These are phyloP conservation scores for Ogataea allantospora DNA, from an alignment of 805 yeast genomes.

Conservation along the genomic window DNA sequence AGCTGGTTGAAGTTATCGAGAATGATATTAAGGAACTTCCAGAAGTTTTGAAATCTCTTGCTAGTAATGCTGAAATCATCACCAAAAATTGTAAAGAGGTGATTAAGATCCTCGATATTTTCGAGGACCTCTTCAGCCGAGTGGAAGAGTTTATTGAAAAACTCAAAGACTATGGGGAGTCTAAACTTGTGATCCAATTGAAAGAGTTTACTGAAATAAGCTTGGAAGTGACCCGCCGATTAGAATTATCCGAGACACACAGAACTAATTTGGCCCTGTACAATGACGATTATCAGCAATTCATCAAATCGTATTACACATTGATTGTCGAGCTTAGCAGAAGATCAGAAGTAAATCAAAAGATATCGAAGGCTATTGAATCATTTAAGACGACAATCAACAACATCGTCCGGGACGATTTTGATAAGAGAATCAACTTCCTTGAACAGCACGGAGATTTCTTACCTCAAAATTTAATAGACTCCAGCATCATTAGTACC, in stretches of 20 bases:
- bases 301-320: conserved; percentile 50
- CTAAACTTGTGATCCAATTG: conserved; percentile 24
- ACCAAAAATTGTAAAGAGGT: conserved; percentile 31
- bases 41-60: conserved; percentile 50
- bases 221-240: conserved; percentile 12
- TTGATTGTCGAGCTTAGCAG: conserved; percentile 53
- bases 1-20: conserved; percentile 45
- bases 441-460: conserved; percentile 48
- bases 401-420: conserved; percentile 43
- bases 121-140: conserved; percentile 19
- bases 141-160: conserved; percentile 21
- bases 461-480: conserved; percentile 45
- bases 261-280: conserved; percentile 20
- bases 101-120: conserved; percentile 20
- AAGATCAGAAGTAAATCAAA: conserved; percentile 40
- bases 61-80: conserved; percentile 34
- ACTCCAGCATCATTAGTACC: conserved; percentile 23
- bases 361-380: conserved; percentile 40
- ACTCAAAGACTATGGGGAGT: conserved; percentile 31
- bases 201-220: conserved; percentile 19
- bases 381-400: conserved; percentile 42
- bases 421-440: conserved; percentile 41
- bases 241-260: conserved; percentile 13
- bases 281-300: conserved; percentile 48
- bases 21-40: conserved; percentile 58